phyloP scores from a whole-genome alignment of 495 filamentous ascomycete genomes.

The Neurospora intermedia region DNA sequence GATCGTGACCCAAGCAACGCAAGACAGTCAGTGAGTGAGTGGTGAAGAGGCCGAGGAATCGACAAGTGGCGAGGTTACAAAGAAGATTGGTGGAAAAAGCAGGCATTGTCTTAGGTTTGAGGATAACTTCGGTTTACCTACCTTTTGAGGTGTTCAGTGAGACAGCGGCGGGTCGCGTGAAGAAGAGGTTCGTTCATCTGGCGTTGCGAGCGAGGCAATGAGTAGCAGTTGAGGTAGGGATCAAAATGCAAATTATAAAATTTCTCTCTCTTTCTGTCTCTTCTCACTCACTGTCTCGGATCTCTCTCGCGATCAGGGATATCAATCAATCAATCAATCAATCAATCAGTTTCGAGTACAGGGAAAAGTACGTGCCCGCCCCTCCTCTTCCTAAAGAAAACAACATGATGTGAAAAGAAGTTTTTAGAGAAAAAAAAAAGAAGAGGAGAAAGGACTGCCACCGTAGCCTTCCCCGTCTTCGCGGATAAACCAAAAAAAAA shows the following conservation, averaged over 20 bases:
- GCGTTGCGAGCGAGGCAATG: too few species aligned
- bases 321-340: not conserved
- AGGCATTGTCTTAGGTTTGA: too few species aligned
- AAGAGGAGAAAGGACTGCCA: not conserved
- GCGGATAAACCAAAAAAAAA: not conserved
- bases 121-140: too few species aligned
- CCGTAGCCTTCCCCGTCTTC: not conserved
- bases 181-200: too few species aligned
- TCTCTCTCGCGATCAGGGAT: not conserved
- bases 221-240: not conserved
- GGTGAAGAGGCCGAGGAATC: too few species aligned
- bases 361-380: not conserved
- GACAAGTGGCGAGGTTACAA: too few species aligned
- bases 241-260: not conserved
- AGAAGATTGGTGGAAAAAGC: too few species aligned
- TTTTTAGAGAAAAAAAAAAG: not conserved
- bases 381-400: not conserved
- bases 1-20: too few species aligned
- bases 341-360: not conserved
- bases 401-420: conserved; percentile 2
- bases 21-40: too few species aligned
- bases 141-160: too few species aligned
- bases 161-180: too few species aligned
- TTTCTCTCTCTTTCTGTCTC: not conserved
- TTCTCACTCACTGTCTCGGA: not conserved